Evolutionary conservation across 768 basidiomycete species (phyloP), one percentile per base, ranked within the genome.

Genomic region (Trametes villosa): DNA sequence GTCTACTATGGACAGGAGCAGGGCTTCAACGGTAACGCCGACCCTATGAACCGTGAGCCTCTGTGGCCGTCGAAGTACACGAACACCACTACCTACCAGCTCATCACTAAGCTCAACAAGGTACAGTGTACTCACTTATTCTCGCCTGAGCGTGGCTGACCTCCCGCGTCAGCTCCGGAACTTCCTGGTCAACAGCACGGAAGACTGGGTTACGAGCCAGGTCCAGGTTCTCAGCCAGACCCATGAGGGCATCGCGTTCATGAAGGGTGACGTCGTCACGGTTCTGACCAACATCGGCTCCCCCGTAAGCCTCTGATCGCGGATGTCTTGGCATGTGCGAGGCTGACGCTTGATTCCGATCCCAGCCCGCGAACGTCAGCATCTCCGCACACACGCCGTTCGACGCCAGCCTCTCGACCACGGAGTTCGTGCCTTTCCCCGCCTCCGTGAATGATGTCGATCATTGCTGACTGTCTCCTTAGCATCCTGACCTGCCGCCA

Each of bases 1-100:
- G 82, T 91, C 12, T 93, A 92, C 71, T 90, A 91, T 61, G 91
- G 91, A 1, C 89, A 90, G 73, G 91, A 92, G 67, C 91, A 92
- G 70, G 75, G 79, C 40, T 87, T 89, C 71, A 76, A 74, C 56
- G 91, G 91, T 33, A 75, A 74, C 67, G 74, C 71, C 9, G 90
- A 92, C 67, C 91, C 91, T 34, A 81, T 77, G 63, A 93, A 93
- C 70, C 85, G 91, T 51, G 91, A 89, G 68, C 83, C 91, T 5
- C 76, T 91, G 33, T 92, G 90, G 91, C 74, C 86, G 13, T 87
- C 88, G 5, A 72, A 76, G 26, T 92, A 92, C 67, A 71, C 77
- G 27, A 83, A 84, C 65, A 86, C 86, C 12, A 72, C 81, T 33
- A 70, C 81, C 8, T 87, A 88, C 68, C 77, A 84, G 58, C 70